These are phyloP conservation scores for Darksidea phi DNA, from an alignment of 495 filamentous ascomycete species.

Conservation along the genomic window DNA sequence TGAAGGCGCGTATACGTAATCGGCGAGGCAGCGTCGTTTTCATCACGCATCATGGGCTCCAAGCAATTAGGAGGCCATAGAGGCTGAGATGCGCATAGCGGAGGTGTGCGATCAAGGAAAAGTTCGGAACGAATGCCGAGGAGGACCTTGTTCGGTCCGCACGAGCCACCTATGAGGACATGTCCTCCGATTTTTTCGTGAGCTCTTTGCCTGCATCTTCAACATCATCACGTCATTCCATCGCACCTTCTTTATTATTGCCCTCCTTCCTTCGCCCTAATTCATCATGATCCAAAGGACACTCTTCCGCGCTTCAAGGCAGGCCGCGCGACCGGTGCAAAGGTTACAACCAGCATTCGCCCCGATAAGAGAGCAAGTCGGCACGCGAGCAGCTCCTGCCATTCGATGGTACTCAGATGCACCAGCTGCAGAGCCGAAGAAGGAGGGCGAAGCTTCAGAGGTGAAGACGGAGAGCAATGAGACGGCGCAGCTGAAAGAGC, in stretches of 20 bases:
- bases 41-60: conserved; percentile 1
- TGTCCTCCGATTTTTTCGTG: neutral
- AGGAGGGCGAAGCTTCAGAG: conserved; percentile 20
- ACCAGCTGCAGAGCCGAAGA: neutral
- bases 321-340: conserved; percentile 7
- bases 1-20: neutral
- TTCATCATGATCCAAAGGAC: conserved; percentile 35
- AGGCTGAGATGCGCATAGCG: neutral
- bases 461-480: conserved; percentile 27
- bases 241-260: neutral
- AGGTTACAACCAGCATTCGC: conserved; percentile 12
- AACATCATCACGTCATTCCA: conserved; percentile 3
- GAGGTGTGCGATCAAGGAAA: neutral
- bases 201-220: neutral
- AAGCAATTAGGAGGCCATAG: neutral
- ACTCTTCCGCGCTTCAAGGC: conserved; percentile 25
- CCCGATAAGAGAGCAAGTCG: conserved; percentile 7
- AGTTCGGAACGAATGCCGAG: neutral
- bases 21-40: neutral
- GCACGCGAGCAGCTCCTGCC: conserved; percentile 20
- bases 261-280: neutral
- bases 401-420: conserved; percentile 36
- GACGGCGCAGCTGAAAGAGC: conserved; percentile 54
- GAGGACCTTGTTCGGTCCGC: neutral
- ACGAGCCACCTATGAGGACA: neutral